A percentile compares a stretch with the other conserved stretches of the same genome.
Evolutionary conservation across 176 grass and related monocot species (phyloP).

Genomic region (Oryza australiensis): DNA sequence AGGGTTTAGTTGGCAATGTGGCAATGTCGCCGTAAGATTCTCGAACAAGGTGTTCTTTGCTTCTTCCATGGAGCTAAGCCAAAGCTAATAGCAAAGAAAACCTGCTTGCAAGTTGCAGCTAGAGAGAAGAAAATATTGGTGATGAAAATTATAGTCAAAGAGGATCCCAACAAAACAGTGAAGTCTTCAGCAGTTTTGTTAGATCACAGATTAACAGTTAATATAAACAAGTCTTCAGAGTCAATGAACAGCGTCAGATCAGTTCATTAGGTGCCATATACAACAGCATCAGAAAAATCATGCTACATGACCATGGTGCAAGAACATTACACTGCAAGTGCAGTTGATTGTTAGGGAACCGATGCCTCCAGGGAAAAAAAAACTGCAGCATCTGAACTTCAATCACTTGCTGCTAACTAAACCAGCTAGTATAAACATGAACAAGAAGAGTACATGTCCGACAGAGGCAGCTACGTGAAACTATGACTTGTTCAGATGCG

Average conservation of each 20-base stretch:
- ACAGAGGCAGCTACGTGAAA: slow-evolving; percentile 20
- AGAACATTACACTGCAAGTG: slow-evolving; percentile 36
- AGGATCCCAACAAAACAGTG: background rate
- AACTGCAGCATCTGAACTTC: background rate
- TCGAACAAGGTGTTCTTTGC: slow-evolving; percentile 14
- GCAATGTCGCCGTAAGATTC: slow-evolving; percentile 5
- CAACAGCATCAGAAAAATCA: slow-evolving; percentile 16
- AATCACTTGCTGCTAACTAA: slow-evolving; percentile 29
- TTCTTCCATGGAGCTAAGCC: slow-evolving; percentile 7
- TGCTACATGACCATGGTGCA: slow-evolving; percentile 23
- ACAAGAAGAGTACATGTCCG: background rate
- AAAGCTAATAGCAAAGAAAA: background rate
- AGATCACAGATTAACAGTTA: background rate
- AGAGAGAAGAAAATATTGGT: background rate
- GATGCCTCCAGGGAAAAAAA: slow-evolving; percentile 12
- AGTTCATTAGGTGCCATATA: slow-evolving; percentile 16
- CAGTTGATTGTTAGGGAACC: slow-evolving; percentile 21
- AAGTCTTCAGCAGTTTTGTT: background rate
- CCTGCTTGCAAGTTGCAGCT: background rate
- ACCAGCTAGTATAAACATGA: slow-evolving; percentile 46
- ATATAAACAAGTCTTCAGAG: background rate
- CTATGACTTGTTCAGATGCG: slow-evolving; percentile 23
- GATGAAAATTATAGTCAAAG: background rate
- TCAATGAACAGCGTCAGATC: background rate
- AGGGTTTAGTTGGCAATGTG: background rate